Evolutionary conservation across 1,139 yeast genomes (phyloP).

Genomic region (Eremothecium sinecaudum): DNA sequence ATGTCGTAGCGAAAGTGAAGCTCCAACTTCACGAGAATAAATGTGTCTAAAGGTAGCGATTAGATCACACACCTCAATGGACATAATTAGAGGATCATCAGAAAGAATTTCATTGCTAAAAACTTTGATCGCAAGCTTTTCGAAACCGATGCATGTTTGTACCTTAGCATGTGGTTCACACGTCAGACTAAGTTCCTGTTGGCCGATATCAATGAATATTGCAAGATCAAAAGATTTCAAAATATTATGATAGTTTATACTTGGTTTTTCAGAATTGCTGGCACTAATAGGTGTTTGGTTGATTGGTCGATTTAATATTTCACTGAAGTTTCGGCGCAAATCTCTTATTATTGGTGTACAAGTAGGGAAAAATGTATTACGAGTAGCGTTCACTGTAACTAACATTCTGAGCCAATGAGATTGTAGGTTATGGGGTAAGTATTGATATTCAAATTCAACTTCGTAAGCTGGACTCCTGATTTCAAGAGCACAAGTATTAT

Average conservation of each 20-base stretch:
- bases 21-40: slow-evolving; percentile 83
- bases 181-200: slow-evolving; percentile 66
- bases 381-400: slow-evolving; percentile 42
- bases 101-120: slow-evolving; percentile 42
- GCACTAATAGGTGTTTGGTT: not conserved
- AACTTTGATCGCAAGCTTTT: slow-evolving; percentile 50
- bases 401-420: slow-evolving; percentile 25
- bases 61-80: slow-evolving; percentile 43
- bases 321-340: slow-evolving; percentile 38
- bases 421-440: slow-evolving; percentile 25
- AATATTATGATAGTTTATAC: slow-evolving; percentile 34
- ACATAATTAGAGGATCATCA: slow-evolving; percentile 37
- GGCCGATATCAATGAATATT: slow-evolving; percentile 54
- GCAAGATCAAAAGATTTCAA: slow-evolving; percentile 52
- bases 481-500: slow-evolving; percentile 47
- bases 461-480: slow-evolving; percentile 72
- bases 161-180: slow-evolving; percentile 94
- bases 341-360: slow-evolving; percentile 74
- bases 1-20: slow-evolving; percentile 51
- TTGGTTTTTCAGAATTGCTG: slow-evolving; percentile 6
- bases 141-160: slow-evolving; percentile 70
- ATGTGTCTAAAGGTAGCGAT: slow-evolving; percentile 77
- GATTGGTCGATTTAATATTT: slow-evolving; percentile 30
- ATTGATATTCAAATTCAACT: slow-evolving; percentile 41
- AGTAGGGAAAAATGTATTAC: slow-evolving; percentile 56